Evolutionary conservation across 805 yeast species (phyloP).

Genomic region (Cyberlindnera mississippiensis): DNA sequence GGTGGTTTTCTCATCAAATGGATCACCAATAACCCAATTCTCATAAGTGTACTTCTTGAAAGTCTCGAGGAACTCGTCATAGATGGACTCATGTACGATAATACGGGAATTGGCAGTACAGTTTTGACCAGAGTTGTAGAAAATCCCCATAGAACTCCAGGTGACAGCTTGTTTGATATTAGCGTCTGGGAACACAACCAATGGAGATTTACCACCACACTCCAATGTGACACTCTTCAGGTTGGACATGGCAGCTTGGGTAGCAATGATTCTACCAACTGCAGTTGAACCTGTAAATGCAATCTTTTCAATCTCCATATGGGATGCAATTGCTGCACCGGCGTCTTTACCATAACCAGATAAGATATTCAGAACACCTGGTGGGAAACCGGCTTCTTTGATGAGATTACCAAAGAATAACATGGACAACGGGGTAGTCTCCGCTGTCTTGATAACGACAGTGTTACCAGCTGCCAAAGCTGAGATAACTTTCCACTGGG

Average conservation of each 20-base stretch:
- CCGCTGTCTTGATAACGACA: constrained; percentile 69
- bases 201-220: constrained; percentile 72
- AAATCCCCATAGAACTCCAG: constrained; percentile 64
- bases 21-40: constrained; percentile 53
- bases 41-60: constrained; percentile 43
- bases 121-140: constrained; percentile 63
- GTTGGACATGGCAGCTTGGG: constrained; percentile 62
- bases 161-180: constrained; percentile 61
- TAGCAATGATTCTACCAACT: constrained; percentile 64
- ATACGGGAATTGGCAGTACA: constrained; percentile 67
- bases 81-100: constrained; percentile 51
- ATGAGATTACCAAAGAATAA: constrained; percentile 57
- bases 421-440: constrained; percentile 71
- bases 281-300: constrained; percentile 66
- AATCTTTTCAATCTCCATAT: constrained; percentile 52
- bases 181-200: constrained; percentile 59
- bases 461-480: constrained; percentile 76
- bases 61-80: constrained; percentile 46
- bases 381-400: constrained; percentile 71
- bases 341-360: constrained; percentile 69
- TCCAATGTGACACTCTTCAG: constrained; percentile 64
- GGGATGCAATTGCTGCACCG: constrained; percentile 64
- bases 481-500: constrained; percentile 75
- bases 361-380: constrained; percentile 71
- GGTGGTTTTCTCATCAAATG: constrained; percentile 43